Conservation (phyloP, 306 rosid species). For the Pueraria montana region DNA sequence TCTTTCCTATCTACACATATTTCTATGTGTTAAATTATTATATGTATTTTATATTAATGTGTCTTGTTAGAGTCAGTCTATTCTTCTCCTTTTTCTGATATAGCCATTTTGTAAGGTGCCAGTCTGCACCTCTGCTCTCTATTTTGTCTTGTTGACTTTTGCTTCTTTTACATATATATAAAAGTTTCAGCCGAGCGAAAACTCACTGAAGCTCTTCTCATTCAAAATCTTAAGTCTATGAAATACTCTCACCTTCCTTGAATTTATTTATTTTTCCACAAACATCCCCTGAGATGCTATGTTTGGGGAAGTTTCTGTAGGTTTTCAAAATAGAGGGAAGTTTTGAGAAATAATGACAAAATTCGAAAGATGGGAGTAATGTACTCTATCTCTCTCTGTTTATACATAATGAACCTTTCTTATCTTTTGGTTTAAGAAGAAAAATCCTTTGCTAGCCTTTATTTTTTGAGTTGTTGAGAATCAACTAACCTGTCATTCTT, state of each 20-base stretch:
- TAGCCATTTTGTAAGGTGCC: no score
- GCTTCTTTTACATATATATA: no score
- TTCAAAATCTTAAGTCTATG: no score
- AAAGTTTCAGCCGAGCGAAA: no score
- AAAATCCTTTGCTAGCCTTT: not conserved
- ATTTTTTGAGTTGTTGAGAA: not conserved
- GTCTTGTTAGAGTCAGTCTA: no score
- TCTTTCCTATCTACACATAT: not conserved
- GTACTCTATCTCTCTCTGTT: not conserved
- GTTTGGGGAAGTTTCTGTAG: not conserved
- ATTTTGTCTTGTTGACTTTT: no score
- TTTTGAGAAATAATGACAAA: conserved; percentile 1
- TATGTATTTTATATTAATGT: no score
- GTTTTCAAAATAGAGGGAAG: conserved; percentile 28
- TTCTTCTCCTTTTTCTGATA: no score
- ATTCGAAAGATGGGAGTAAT: conserved; percentile 8
- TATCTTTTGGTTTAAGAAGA: conserved; percentile 18
- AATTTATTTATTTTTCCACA: conserved; percentile 9
- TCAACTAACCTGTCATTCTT: not conserved
- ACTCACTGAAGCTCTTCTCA: no score
- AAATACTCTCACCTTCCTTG: not conserved
- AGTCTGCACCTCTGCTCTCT: no score
- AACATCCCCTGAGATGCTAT: not conserved
- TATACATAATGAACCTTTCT: not conserved
- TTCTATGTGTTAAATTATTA: no score